A percentile compares a stretch with the other conserved stretches of the same genome.
Evolutionary conservation across 2,329 filamentous ascomycete species (phyloP).

Genomic region (Massarina eburnea): DNA sequence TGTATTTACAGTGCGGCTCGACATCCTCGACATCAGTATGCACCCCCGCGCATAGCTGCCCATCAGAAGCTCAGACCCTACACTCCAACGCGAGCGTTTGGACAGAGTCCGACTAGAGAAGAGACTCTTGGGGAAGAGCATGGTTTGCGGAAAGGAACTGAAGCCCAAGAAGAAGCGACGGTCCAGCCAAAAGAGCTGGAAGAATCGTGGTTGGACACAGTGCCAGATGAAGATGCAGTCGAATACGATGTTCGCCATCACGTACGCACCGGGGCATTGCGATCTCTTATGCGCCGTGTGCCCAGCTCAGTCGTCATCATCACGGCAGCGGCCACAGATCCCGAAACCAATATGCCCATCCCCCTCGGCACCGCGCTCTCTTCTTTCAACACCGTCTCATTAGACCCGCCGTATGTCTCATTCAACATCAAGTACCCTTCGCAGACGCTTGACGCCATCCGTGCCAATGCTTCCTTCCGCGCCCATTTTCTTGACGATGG

Average conservation of each 20-base stretch:
- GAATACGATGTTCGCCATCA: conserved; percentile 10
- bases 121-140: no score
- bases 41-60: background rate
- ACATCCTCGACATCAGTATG: background rate
- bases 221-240: background rate
- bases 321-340: conserved; percentile 40
- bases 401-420: conserved; percentile 60
- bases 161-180: no score
- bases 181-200: background rate
- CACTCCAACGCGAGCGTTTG: no score
- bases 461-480: conserved; percentile 46
- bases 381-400: conserved; percentile 61
- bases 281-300: conserved; percentile 55
- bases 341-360: conserved; percentile 12
- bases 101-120: no score
- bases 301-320: conserved; percentile 61
- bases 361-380: conserved; percentile 58
- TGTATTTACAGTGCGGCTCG: background rate
- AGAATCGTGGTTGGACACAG: background rate
- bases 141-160: background rate
- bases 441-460: conserved; percentile 58
- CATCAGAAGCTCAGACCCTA: no score
- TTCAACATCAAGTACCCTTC: conserved; percentile 64
- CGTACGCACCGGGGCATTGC: conserved; percentile 8
- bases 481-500: conserved; percentile 52